Percentiles rank a stretch among this genome's conserved stretches.
Evolutionary conservation across 148 eudicot genomes (phyloP).

Genomic region (Rhododendron mucronatum): DNA sequence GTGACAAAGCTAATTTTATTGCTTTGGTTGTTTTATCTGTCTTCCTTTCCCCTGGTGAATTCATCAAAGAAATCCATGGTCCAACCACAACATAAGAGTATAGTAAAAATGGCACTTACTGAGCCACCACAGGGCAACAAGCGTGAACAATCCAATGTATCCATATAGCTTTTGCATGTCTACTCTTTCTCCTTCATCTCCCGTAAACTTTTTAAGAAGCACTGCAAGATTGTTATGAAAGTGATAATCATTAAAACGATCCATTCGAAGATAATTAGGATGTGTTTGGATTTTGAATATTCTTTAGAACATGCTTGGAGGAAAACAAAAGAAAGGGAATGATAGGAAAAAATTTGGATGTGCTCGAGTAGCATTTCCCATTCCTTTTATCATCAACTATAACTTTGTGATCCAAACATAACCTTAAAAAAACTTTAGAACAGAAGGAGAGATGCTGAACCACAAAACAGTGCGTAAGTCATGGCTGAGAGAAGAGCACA

Average conservation of each 20-base stretch:
- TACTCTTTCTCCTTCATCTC: conserved; percentile 82
- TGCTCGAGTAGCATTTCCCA: not conserved
- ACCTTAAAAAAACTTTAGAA: not conserved
- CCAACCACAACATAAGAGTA: not conserved
- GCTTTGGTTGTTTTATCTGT: not conserved
- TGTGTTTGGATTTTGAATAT: not conserved
- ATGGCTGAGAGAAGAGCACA: conserved; percentile 88
- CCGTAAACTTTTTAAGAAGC: conserved; percentile 77
- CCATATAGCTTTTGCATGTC: conserved; percentile 89
- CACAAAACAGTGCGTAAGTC: conserved; percentile 79
- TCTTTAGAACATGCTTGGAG: not conserved
- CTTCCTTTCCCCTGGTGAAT: not conserved
- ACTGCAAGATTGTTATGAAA: conserved; percentile 35
- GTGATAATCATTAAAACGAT: conserved; percentile 12
- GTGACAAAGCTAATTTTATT: not conserved
- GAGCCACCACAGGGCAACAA: conserved; percentile 88
- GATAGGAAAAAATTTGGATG: not conserved
- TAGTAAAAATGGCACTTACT: conserved; percentile 36
- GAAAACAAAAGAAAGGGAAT: not conserved
- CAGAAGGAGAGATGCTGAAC: conserved; percentile 24
- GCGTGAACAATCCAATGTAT: conserved; percentile 76
- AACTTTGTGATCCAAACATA: not conserved
- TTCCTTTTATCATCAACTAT: not conserved
- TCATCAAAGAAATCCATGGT: not conserved
- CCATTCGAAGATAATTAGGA: not conserved